Evolutionary conservation across 306 rosid genomes (phyloP).

Genomic region (Prunus mongolica): DNA sequence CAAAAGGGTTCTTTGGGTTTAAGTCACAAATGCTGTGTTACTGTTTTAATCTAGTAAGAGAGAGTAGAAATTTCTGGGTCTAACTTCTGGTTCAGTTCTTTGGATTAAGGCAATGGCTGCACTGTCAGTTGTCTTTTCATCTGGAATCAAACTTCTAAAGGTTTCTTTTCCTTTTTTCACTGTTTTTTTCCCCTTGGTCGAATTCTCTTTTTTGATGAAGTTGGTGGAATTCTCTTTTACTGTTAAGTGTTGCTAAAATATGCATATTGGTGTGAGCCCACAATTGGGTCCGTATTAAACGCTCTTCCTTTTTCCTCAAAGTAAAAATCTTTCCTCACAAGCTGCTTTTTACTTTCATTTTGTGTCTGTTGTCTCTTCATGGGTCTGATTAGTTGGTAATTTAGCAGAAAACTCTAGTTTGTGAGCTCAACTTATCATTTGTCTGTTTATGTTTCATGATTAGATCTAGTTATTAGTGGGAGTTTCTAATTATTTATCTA

Average conservation of each 20-base stretch:
- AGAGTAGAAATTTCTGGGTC: not conserved
- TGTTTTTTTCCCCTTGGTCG: too few species aligned
- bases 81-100: not conserved
- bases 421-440: not conserved
- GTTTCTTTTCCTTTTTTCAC: not conserved
- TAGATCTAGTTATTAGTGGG: conserved; percentile 3
- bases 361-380: not conserved
- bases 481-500: not conserved
- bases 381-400: not conserved
- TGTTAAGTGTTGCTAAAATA: not conserved
- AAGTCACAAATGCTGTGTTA: too few species aligned
- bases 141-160: not conserved
- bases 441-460: not conserved
- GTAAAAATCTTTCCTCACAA: not conserved
- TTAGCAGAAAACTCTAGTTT: not conserved
- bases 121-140: not conserved
- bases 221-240: not conserved
- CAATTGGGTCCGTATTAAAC: not conserved
- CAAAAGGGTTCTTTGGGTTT: not conserved
- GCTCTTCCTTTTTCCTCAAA: not conserved
- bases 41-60: too few species aligned
- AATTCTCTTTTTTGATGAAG: not conserved
- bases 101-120: not conserved
- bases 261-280: not conserved
- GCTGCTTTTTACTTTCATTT: not conserved